A percentile compares a stretch with the other conserved stretches of the same genome.
Evolutionary conservation across 257 asterid species (phyloP).

Genomic region (Plantago ovata): DNA sequence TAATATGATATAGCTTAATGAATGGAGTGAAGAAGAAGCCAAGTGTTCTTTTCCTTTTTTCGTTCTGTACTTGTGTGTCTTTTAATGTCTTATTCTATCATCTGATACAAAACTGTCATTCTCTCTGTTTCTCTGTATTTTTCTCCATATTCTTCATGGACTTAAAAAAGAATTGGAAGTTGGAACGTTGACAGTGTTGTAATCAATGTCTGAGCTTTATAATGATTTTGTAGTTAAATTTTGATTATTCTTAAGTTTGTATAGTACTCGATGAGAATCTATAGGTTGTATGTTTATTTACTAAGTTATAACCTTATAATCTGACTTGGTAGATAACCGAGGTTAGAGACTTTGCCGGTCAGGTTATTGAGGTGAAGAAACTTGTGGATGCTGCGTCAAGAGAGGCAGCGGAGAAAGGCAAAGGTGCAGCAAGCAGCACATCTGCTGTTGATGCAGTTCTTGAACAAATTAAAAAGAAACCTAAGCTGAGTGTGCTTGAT

Average conservation of each 20-base stretch:
- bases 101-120: too few relatives aligned
- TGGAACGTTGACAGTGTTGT: too few relatives aligned
- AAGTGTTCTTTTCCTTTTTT: too few relatives aligned
- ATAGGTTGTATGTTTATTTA: not conserved
- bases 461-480: constrained; percentile 91
- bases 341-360: constrained; percentile 91
- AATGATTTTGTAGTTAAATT: not conserved
- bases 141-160: too few relatives aligned
- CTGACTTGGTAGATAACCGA: constrained; percentile 67
- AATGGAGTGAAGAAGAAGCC: too few relatives aligned
- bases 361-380: constrained; percentile 79
- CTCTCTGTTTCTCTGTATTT: too few relatives aligned
- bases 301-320: too few relatives aligned
- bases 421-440: constrained; percentile 46
- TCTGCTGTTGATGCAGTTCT: constrained; percentile 88
- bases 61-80: too few relatives aligned
- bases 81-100: too few relatives aligned
- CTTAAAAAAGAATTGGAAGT: too few relatives aligned
- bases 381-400: constrained; percentile 53
- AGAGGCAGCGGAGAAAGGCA: constrained; percentile 46
- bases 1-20: too few relatives aligned
- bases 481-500: constrained; percentile 85
- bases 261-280: constrained; percentile 6
- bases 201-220: too few relatives aligned
- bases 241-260: not conserved